A percentile compares a stretch with the other conserved stretches of the same genome.
These are phyloP conservation scores for Arabidopsis thaliana DNA, from an alignment of 345 rosid species.

Conservation along the genomic window DNA sequence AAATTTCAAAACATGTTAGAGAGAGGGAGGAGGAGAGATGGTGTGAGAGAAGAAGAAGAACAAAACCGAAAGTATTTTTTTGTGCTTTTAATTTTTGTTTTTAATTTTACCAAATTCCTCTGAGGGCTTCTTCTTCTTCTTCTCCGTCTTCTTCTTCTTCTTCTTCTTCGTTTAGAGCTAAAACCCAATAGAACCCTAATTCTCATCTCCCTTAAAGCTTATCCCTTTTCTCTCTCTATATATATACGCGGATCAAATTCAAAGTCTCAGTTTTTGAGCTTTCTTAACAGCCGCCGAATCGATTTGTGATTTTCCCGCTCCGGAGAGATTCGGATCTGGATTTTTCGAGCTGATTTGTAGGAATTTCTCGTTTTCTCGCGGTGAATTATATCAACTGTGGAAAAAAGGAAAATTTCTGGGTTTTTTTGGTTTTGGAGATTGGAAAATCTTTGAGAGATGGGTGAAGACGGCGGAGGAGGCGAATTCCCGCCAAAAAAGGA, in stretches of 20 bases:
- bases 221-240: slow-evolving; percentile 26
- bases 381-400: slow-evolving; percentile 21
- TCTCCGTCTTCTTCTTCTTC: slow-evolving; percentile 36
- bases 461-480: slow-evolving; percentile 65
- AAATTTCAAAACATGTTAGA: slow-evolving; percentile 86
- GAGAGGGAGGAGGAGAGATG: slow-evolving; percentile 87
- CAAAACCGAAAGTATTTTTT: slow-evolving; percentile 43
- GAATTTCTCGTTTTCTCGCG: slow-evolving; percentile 40
- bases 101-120: slow-evolving; percentile 19
- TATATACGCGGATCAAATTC: slow-evolving; percentile 45
- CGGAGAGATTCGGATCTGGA: slow-evolving; percentile 54
- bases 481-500: slow-evolving; percentile 75
- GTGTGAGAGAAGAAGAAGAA: slow-evolving; percentile 44
- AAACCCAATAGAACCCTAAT: slow-evolving; percentile 43
- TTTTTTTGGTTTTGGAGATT: slow-evolving; percentile 24
- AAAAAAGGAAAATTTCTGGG: slow-evolving; percentile 37
- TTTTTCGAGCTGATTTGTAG: slow-evolving; percentile 45
- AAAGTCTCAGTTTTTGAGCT: slow-evolving; percentile 47
- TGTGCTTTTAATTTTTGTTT: slow-evolving; percentile 21
- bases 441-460: slow-evolving; percentile 56
- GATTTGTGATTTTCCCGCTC: slow-evolving; percentile 38
- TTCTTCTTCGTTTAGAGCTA: slow-evolving; percentile 5
- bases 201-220: slow-evolving; percentile 22
- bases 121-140: slow-evolving; percentile 40
- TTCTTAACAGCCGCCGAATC: slow-evolving; percentile 41